phyloP scores from a whole-genome alignment of 371 early-diverging fungal species.

The Circinella umbellata region DNA sequence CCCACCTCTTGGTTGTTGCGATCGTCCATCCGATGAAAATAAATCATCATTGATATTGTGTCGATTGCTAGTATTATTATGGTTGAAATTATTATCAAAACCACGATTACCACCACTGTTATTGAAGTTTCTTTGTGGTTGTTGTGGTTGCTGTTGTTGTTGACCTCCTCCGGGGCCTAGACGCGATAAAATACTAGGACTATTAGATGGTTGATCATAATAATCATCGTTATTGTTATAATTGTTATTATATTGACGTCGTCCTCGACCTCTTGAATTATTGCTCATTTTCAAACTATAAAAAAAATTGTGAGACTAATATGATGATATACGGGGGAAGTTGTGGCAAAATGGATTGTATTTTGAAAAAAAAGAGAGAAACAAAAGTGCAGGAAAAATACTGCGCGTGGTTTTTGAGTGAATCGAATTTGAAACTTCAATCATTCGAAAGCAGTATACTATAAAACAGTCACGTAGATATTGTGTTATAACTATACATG shows the following conservation, averaged over 20 bases:
- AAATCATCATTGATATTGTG: background rate
- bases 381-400: background rate
- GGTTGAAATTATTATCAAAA: background rate
- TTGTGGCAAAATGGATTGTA: too few species aligned
- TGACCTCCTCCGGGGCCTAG: conserved; percentile 30
- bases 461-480: too few species aligned
- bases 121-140: background rate
- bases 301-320: background rate
- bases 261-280: conserved; percentile 18
- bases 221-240: conserved; percentile 13
- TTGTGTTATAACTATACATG: too few species aligned
- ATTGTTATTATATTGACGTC: conserved; percentile 21
- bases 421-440: too few species aligned
- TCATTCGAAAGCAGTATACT: too few species aligned
- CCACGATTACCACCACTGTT: background rate
- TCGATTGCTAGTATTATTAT: conserved; percentile 6
- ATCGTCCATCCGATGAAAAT: conserved; percentile 9
- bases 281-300: background rate
- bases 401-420: background rate
- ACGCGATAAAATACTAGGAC: conserved; percentile 34
- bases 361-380: background rate
- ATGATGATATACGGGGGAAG: too few species aligned
- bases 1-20: conserved; percentile 8
- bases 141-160: background rate
- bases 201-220: conserved; percentile 3